These are phyloP conservation scores for Quercus robur DNA, from an alignment of 306 rosid species.

Conservation along the genomic window DNA sequence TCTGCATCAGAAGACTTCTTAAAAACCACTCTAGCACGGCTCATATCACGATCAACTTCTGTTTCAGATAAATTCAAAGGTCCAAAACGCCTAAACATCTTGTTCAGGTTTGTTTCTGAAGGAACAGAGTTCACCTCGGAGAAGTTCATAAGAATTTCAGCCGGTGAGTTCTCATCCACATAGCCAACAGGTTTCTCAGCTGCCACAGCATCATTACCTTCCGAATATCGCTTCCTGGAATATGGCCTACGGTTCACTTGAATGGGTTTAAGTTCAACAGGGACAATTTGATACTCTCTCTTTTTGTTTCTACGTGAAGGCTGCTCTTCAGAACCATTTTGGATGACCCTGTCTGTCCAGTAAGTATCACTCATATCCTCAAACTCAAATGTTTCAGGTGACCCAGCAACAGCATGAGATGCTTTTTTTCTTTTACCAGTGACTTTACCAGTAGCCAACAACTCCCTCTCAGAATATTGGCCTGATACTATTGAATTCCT, in stretches of 20 bases:
- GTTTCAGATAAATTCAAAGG: constrained; percentile 88
- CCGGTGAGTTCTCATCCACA: constrained; percentile 72
- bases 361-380: constrained; percentile 95
- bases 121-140: constrained; percentile 83
- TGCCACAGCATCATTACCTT: constrained; percentile 28
- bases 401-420: constrained; percentile 25
- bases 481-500: constrained; percentile 55
- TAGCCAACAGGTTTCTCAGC: constrained; percentile 65
- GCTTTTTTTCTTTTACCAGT: constrained; percentile 60
- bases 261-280: constrained; percentile 49
- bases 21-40: constrained; percentile 93
- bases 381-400: constrained; percentile 82
- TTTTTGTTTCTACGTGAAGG: constrained; percentile 49
- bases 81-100: constrained; percentile 88
- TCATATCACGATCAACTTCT: constrained; percentile 79
- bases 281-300: constrained; percentile 43
- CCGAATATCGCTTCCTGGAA: constrained; percentile 62
- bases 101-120: constrained; percentile 69
- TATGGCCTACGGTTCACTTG: constrained; percentile 65
- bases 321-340: constrained; percentile 81
- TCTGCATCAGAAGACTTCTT: constrained; percentile 82
- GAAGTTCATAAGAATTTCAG: constrained; percentile 88
- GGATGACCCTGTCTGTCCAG: constrained; percentile 92
- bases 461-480: constrained; percentile 40
- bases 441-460: constrained; percentile 30